Evolutionary conservation across 257 asterid genomes (phyloP).

Genomic region (Solanum rostratum): DNA sequence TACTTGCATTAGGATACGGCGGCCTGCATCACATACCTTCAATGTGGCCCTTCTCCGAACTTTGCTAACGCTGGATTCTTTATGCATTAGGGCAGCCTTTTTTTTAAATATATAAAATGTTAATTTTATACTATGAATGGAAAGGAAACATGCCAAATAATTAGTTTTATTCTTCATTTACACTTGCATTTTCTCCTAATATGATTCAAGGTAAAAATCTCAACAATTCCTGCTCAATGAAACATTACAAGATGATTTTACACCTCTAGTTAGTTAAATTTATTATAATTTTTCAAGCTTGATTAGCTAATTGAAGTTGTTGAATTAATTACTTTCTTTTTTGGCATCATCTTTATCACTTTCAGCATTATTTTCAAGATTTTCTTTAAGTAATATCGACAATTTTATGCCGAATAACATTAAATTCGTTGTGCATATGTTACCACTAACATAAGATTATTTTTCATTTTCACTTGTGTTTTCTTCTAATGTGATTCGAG

Average conservation of each 20-base stretch:
- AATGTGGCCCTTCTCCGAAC: background rate
- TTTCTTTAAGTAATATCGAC: too few relatives aligned
- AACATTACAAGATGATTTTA: background rate
- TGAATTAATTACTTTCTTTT: too few relatives aligned
- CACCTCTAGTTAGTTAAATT: background rate
- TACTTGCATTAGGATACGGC: background rate
- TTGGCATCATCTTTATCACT: too few relatives aligned
- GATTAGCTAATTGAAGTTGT: background rate
- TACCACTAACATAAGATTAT: too few relatives aligned
- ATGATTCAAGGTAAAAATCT: background rate
- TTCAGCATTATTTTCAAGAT: too few relatives aligned
- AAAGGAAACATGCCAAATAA: background rate
- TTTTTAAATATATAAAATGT: background rate
- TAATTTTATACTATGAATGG: background rate
- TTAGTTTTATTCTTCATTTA: background rate
- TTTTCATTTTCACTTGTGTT: too few relatives aligned
- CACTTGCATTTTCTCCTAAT: background rate
- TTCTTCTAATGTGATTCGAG: background rate
- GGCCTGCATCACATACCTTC: background rate
- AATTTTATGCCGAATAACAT: too few relatives aligned
- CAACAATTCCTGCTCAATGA: background rate
- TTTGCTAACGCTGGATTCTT: background rate
- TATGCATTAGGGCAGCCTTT: background rate
- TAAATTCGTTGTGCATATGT: too few relatives aligned
- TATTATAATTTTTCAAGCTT: background rate